Base-by-base conservation (phyloP, 1,284 basidiomycete species). In the Cryptococcus hybrid region DNA sequence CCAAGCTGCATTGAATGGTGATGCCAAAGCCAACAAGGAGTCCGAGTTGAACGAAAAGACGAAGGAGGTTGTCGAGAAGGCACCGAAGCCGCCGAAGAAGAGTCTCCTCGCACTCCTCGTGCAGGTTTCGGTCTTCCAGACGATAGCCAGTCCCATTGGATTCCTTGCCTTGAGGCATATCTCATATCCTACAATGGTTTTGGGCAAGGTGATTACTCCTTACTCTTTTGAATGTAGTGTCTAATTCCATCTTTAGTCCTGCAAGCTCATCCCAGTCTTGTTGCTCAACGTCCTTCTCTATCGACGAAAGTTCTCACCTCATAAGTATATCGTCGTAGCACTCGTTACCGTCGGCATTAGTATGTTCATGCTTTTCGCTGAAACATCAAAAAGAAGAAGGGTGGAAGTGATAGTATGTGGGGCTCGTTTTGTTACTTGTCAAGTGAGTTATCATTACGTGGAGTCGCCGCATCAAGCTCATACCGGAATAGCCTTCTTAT, bases 171-270 rank as follows among this genome's bases (percentile, higher is more conserved):
- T 99, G 47, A 86, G 89, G 45, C 92, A 97, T 80, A 95, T 99
- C 72, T 93, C 92, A 15, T 99, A 98, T 81, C 96, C 96, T 35
- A 93, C 95, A 13, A 93, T 98, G 88, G 94, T 98, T 42, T 87
- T 99, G 61, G 95, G 92, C 60, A 99, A 99, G 78, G 76, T 77
- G 49, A 56, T 68, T 58, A 8, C 30, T 13, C 18, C 24, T 47
- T 30, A 9, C 36, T 18, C 30, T 5, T 18, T 12, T 13, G 43
- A 7, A 34, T 8, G 7, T 6, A 24, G 38, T 5, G 8, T 36
- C 34, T 36, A 37, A 45, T 45, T 47, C 40, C 13, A 37, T 2
- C 15, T 24, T 9, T 60, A 78, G 77, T 97, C 93, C 0, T 99
- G 95, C 84, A 99, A 99, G 78, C 90, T 84, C 56, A 80, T 84